These are phyloP conservation scores for Acacia crassicarpa DNA, from an alignment of 306 rosid genomes.

Conservation along the genomic window DNA sequence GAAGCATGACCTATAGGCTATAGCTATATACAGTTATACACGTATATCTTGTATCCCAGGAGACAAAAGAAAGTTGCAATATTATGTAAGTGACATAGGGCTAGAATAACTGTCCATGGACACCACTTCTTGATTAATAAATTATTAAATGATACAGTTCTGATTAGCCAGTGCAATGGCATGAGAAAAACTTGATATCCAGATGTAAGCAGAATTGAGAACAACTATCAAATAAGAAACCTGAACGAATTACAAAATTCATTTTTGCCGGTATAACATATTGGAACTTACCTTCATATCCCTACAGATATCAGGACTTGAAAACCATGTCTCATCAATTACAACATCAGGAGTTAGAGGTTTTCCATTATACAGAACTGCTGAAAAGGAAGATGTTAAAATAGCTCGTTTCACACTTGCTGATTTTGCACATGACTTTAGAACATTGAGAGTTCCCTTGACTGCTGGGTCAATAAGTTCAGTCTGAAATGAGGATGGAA, in stretches of 20 bases:
- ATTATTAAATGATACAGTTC: background rate
- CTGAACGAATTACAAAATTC: background rate
- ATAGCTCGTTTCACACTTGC: slow-evolving; percentile 14
- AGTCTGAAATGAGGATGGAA: background rate
- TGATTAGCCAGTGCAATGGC: background rate
- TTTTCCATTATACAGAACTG: background rate
- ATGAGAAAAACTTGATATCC: background rate
- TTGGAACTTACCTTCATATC: background rate
- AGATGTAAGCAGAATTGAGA: background rate
- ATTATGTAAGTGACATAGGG: background rate
- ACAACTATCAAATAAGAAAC: background rate
- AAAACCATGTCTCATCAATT: slow-evolving; percentile 15
- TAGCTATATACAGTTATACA: background rate
- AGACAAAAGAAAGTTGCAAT: background rate
- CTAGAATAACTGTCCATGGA: background rate
- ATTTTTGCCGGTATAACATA: background rate
- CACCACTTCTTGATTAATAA: background rate
- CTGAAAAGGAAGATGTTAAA: background rate
- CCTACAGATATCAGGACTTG: background rate
- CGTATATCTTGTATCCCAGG: background rate
- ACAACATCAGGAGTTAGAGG: background rate
- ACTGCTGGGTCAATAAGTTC: slow-evolving; percentile 12
- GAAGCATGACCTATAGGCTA: background rate
- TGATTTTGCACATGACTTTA: slow-evolving; percentile 40
- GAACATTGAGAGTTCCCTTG: slow-evolving; percentile 1